A percentile compares a stretch with the other conserved stretches of the same genome.
These are phyloP conservation scores for Saccharomycopsis babjevae DNA, from an alignment of 805 yeast genomes.

Conservation along the genomic window DNA sequence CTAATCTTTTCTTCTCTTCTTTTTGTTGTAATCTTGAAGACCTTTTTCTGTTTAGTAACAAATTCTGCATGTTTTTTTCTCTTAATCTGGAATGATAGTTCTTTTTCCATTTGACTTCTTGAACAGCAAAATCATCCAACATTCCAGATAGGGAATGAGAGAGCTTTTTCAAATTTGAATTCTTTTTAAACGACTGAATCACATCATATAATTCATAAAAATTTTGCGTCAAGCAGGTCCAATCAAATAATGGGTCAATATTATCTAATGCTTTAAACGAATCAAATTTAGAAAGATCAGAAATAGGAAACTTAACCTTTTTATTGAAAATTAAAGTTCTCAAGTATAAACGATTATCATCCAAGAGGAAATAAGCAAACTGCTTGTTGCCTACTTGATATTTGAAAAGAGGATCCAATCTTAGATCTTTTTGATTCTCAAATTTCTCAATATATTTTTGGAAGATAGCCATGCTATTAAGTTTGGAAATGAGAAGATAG, in stretches of 20 bases:
- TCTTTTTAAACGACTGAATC: conserved; percentile 24
- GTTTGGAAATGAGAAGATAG: conserved; percentile 33
- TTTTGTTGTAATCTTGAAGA: conserved; percentile 66
- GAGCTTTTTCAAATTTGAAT: conserved; percentile 23
- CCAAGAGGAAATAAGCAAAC: conserved; percentile 31
- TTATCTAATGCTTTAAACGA: conserved; percentile 23
- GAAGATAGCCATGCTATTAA: conserved; percentile 36
- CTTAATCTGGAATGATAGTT: conserved; percentile 45
- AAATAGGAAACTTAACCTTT: conserved; percentile 28
- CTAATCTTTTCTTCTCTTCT: conserved; percentile 43
- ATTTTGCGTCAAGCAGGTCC: conserved; percentile 34
- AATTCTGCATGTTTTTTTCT: conserved; percentile 51
- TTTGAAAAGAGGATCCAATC: conserved; percentile 27
- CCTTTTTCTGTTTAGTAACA: conserved; percentile 60
- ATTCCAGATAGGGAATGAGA: conserved; percentile 25
- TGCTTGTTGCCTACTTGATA: conserved; percentile 11
- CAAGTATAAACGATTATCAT: conserved; percentile 44
- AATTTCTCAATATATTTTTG: conserved; percentile 37
- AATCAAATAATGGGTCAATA: conserved; percentile 31
- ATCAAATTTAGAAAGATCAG: conserved; percentile 20
- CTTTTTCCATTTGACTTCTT: conserved; percentile 45
- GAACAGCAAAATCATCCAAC: conserved; percentile 29
- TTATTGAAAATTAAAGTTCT: conserved; percentile 25
- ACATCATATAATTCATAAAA: conserved; percentile 34
- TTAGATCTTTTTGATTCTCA: conserved; percentile 23